phyloP scores from a whole-genome alignment of 2,329 filamentous ascomycete genomes.

The Pleoardoris graminearum region DNA sequence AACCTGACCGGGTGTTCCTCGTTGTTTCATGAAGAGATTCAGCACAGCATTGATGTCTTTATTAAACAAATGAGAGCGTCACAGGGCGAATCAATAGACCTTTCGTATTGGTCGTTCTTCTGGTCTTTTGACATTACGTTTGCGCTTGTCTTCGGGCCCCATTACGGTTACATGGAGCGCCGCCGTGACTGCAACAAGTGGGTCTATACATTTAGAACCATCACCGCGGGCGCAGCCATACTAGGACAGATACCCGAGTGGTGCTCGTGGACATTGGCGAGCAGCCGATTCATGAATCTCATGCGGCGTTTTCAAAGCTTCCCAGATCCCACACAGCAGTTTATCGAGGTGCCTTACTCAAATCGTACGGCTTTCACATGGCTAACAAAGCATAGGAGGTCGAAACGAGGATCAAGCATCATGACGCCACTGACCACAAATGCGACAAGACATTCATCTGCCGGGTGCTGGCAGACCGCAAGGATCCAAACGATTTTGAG shows the following conservation, averaged over 20 bases:
- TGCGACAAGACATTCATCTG: background rate
- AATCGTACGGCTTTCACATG: too few species aligned
- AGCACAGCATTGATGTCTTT: background rate
- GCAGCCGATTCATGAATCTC: background rate
- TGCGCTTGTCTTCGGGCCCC: background rate
- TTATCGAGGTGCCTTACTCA: background rate
- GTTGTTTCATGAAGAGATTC: background rate
- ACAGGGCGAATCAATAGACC: background rate
- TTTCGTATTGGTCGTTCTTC: background rate
- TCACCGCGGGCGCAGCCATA: background rate
- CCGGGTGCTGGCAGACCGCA: background rate
- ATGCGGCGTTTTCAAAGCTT: background rate
- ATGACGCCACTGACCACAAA: background rate
- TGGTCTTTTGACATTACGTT: background rate
- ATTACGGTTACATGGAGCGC: background rate
- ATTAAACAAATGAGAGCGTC: background rate
- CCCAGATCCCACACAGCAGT: background rate
- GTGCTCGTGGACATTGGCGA: background rate
- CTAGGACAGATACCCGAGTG: background rate
- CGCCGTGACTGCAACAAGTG: background rate
- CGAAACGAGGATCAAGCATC: background rate
- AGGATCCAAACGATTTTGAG: too few species aligned
- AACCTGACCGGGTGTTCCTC: background rate
- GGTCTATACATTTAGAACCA: background rate
- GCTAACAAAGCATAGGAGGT: background rate